Percentiles rank a stretch among this genome's conserved stretches.
Conservation (phyloP, 78 protist genomes). For the Creolimax fragrantissima region DNA sequence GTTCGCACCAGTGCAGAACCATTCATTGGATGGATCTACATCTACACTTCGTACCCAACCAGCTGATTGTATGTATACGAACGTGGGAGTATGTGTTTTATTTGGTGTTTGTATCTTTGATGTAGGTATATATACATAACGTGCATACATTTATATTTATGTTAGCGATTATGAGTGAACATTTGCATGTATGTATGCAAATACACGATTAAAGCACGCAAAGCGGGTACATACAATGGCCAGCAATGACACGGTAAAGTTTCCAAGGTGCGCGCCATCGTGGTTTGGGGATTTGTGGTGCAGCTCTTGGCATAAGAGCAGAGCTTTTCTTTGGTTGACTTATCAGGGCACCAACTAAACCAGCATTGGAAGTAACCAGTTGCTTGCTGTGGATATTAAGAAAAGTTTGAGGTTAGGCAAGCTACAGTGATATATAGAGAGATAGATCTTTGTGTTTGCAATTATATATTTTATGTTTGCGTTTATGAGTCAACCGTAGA, state of each 20-base stretch:
- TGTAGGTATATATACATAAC: too few species aligned
- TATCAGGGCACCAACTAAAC: not conserved
- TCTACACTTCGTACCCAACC: slow-evolving; percentile 82
- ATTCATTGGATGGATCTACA: slow-evolving; percentile 92
- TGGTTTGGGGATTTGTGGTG: slow-evolving; percentile 21
- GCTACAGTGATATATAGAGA: not conserved
- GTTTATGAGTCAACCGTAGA: not conserved
- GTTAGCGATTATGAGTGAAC: not conserved
- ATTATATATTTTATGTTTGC: not conserved
- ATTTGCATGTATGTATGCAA: not conserved
- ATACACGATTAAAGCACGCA: not conserved
- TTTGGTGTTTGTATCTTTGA: too few species aligned
- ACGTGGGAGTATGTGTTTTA: not conserved
- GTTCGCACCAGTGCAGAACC: slow-evolving; percentile 91
- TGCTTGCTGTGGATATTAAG: not conserved
- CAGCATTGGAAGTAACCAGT: not conserved
- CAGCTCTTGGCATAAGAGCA: not conserved
- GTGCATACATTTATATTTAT: not conserved
- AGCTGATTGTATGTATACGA: not conserved
- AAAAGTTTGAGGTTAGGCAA: not conserved
- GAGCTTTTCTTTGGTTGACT: not conserved
- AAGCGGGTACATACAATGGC: not conserved
- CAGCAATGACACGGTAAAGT: slow-evolving; percentile 3
- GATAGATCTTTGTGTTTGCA: not conserved
- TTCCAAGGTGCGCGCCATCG: slow-evolving; percentile 40